Evolutionary conservation across 495 filamentous ascomycete genomes (phyloP).

Genomic region (Podospora comata): DNA sequence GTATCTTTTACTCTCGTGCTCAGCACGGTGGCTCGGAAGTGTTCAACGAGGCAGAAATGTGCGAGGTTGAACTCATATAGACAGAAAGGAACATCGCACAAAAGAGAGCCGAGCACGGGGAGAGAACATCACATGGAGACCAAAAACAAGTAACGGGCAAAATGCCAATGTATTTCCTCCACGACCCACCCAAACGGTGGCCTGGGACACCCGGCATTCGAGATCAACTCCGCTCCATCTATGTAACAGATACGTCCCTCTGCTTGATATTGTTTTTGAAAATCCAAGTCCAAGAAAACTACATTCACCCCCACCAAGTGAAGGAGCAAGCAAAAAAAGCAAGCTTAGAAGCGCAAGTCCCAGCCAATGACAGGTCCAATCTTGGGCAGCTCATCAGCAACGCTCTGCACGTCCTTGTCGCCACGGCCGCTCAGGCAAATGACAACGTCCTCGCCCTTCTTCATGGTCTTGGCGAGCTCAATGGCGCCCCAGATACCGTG

Average conservation of each 20-base stretch:
- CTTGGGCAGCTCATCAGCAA: conserved; percentile 87
- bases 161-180: not conserved
- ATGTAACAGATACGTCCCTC: not conserved
- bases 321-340: not conserved
- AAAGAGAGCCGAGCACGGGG: too few species aligned
- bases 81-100: too few species aligned
- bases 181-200: not conserved
- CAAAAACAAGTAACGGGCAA: not conserved
- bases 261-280: not conserved
- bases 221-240: not conserved
- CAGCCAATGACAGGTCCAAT: conserved; percentile 91
- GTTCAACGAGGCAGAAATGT: too few species aligned
- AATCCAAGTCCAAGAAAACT: not conserved
- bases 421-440: conserved; percentile 89
- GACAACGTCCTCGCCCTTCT: conserved; percentile 84
- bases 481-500: conserved; percentile 90
- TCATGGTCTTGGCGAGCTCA: conserved; percentile 88
- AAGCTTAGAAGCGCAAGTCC: conserved; percentile 73
- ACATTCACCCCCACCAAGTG: not conserved
- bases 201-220: not conserved
- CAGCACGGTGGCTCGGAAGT: too few species aligned
- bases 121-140: too few species aligned
- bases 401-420: conserved; percentile 98
- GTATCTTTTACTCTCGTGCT: too few species aligned
- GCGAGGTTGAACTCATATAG: too few species aligned